phyloP scores from a whole-genome alignment of 2,329 filamentous ascomycete species.

The Neonectria coccinea region DNA sequence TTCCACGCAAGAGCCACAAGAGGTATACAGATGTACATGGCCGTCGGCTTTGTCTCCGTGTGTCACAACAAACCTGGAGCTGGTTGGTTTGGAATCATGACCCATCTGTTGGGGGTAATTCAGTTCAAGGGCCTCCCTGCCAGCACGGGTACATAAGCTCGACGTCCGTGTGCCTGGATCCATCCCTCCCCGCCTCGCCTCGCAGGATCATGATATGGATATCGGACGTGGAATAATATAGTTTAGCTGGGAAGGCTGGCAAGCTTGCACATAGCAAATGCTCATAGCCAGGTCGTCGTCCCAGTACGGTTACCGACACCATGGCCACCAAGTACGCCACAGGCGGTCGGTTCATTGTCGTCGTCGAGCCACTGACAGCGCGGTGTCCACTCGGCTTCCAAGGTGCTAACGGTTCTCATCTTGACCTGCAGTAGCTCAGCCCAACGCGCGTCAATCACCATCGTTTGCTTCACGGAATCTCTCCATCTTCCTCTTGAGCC shows the following conservation, averaged over 20 bases:
- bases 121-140: constrained; percentile 3
- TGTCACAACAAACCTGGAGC: background rate
- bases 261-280: background rate
- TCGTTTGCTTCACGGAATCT: constrained; percentile 9
- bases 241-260: constrained; percentile 5
- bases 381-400: constrained; percentile 15
- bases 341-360: constrained; percentile 25
- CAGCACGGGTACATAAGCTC: constrained; percentile 1
- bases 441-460: constrained; percentile 32
- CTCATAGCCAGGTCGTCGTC: constrained; percentile 16
- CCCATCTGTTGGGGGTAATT: background rate
- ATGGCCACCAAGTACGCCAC: constrained; percentile 38
- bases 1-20: background rate
- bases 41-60: constrained; percentile 3
- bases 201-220: constrained; percentile 1
- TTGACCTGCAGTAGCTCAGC: constrained; percentile 39
- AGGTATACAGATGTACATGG: constrained; percentile 5
- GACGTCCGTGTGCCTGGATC: constrained; percentile 3
- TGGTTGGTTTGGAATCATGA: constrained; percentile 1
- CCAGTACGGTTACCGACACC: constrained; percentile 41
- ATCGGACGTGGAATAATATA: background rate
- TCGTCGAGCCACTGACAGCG: constrained; percentile 20
- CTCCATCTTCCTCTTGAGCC: constrained; percentile 10
- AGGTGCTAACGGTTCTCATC: constrained; percentile 41
- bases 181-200: constrained; percentile 8